Percentiles rank a stretch among this genome's conserved stretches.
Evolutionary conservation across 2,329 filamentous ascomycete genomes (phyloP).

Genomic region (Hypoxylon sp.): DNA sequence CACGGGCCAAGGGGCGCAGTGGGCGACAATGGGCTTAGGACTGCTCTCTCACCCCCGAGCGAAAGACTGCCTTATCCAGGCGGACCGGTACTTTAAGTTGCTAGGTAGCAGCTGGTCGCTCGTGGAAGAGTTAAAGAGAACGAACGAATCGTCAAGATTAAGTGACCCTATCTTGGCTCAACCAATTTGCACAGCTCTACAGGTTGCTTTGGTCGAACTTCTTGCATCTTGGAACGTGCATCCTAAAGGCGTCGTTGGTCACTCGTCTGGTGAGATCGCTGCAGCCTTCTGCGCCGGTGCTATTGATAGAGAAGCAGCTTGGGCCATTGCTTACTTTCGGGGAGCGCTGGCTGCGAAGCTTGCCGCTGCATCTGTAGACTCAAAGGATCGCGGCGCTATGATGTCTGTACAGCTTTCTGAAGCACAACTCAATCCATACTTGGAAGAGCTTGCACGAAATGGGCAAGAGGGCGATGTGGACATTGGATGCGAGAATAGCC

Average conservation of each 20-base stretch:
- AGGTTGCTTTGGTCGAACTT: constrained; percentile 37
- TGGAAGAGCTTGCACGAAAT: background rate
- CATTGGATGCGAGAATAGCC: constrained; percentile 17
- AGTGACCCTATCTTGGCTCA: background rate
- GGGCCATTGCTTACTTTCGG: constrained; percentile 40
- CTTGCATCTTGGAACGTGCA: constrained; percentile 32
- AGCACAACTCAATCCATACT: background rate
- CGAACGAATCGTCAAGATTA: background rate
- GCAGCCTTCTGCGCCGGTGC: constrained; percentile 58
- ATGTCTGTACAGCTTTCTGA: constrained; percentile 35
- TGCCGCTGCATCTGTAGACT: background rate
- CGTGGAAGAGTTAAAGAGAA: background rate
- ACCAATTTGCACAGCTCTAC: constrained; percentile 35
- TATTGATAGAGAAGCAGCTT: constrained; percentile 32
- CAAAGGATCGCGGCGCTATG: constrained; percentile 36
- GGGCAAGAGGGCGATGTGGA: background rate
- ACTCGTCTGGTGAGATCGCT: constrained; percentile 58
- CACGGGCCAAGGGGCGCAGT: constrained; percentile 53
- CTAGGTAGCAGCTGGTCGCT: background rate
- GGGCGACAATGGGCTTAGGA: constrained; percentile 53
- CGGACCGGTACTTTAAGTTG: background rate
- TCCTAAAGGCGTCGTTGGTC: constrained; percentile 36
- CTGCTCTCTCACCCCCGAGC: constrained; percentile 43
- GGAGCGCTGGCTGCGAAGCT: constrained; percentile 13
- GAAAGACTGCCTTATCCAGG: background rate